Evolutionary conservation across 2,329 filamentous ascomycete species (phyloP), one percentile per base, ranked within the genome.

Genomic region (Pestalotiopsis sp.): DNA sequence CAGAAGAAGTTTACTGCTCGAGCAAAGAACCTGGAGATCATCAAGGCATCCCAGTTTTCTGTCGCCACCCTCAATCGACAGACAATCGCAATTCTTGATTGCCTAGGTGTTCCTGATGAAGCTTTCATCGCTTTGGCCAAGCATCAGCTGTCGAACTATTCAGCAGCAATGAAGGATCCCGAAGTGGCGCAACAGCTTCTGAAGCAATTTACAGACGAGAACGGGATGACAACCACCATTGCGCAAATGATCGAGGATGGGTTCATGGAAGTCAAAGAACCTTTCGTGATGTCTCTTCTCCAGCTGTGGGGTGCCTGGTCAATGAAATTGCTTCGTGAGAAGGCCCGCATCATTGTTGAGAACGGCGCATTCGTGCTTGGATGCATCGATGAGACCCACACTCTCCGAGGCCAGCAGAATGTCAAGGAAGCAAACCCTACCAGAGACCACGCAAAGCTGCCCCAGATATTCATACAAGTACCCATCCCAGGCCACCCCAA

Each of bases 381-480:
- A 3, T 94, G 93, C 70, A 89, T 95, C 5, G 96, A 99, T 72
- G 96, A 99, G 79, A 95, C 92, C 0, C 86, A 83, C 1, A 92
- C 86, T 0, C 81, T 99, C 9, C 86, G 89, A 69, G 96, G 96
- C 0, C 90, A 97, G 74, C 89, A 83, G 39, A 79, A 85, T n/a
- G 75, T 81, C 2, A 81, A 81, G 0, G 81, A 84, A 45, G 77
- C 82, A 25, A 74, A 76, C 45, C 60, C 71, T 14, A 76, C 79
- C 20, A 84, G 85, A 58, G 85, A 84, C 64, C 74, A 85, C 6
- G 80, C 84, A 9, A 80, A 84, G 2, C 81, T 97, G 1, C 94
- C 96, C 0, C 91, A 99, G 75, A 94, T 99, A 9, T 99, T 98
- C 75, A 78, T 98, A 0, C 95, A 98, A 76, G 84, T 98, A 0